Evolutionary conservation across 331 rosid species (phyloP).

Genomic region (Prunus yedoensis): DNA sequence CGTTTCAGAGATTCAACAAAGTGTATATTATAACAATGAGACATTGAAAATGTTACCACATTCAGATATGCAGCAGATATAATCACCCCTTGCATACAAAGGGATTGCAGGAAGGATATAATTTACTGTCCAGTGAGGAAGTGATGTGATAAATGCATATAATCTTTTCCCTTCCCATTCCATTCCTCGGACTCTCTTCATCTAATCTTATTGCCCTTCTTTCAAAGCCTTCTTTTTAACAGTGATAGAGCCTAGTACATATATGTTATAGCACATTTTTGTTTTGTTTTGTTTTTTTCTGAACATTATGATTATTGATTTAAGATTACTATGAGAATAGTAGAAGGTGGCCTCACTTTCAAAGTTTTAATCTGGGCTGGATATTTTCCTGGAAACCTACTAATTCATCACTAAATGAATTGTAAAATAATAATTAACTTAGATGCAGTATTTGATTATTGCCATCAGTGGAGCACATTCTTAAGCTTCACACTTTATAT

Average conservation of each 20-base stretch:
- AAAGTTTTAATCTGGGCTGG: conserved; percentile 24
- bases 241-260: conserved; percentile 43
- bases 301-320: neutral
- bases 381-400: conserved; percentile 22
- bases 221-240: conserved; percentile 25
- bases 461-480: conserved; percentile 8
- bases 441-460: conserved; percentile 15
- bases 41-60: neutral
- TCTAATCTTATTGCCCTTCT: conserved; percentile 3
- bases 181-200: conserved; percentile 17
- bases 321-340: conserved; percentile 29
- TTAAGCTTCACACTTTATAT: conserved; percentile 32
- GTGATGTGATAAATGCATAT: conserved; percentile 28
- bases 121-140: conserved; percentile 25
- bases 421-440: neutral
- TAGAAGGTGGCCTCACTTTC: conserved; percentile 20
- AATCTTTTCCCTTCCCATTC: conserved; percentile 10
- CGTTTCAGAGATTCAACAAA: too few species aligned
- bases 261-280: neutral
- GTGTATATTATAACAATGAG: neutral
- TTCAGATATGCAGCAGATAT: neutral
- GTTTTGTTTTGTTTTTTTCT: too few species aligned
- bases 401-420: conserved; percentile 18
- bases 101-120: conserved; percentile 28
- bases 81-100: neutral